A percentile compares a stretch with the other conserved stretches of the same genome.
These are phyloP conservation scores for Cornus florida DNA, from an alignment of 148 eudicot genomes.

Conservation along the genomic window DNA sequence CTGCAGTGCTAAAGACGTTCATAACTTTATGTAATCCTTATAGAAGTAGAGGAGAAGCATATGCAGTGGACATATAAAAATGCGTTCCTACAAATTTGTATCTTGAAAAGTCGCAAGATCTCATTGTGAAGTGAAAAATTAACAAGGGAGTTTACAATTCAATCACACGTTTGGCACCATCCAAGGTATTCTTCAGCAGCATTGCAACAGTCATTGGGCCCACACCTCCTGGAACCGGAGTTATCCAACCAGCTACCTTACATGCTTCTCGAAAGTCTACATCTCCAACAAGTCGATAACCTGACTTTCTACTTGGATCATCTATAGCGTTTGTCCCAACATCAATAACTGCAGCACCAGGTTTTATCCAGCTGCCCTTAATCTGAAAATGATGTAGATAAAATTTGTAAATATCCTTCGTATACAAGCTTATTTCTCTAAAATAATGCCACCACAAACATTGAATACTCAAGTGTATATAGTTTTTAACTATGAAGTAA, in stretches of 20 bases:
- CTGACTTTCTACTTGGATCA: conserved; percentile 79
- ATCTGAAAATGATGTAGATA: conserved; percentile 42
- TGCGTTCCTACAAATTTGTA: neutral
- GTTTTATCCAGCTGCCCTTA: conserved; percentile 95
- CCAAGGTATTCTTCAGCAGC: conserved; percentile 93
- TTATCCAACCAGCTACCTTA: conserved; percentile 90
- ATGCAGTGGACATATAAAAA: neutral
- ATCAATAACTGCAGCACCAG: conserved; percentile 97
- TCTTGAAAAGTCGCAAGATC: neutral
- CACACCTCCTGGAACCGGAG: conserved; percentile 99
- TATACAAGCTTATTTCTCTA: too few relatives aligned
- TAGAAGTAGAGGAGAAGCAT: neutral
- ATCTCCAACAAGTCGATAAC: conserved; percentile 94
- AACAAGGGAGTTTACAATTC: conserved; percentile 31
- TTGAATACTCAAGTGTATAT: neutral
- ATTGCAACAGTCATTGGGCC: conserved; percentile 99
- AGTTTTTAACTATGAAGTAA: neutral
- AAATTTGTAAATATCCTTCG: neutral
- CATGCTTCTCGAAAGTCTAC: conserved; percentile 82
- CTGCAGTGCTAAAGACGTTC: neutral
- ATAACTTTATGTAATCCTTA: neutral
- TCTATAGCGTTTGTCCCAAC: conserved; percentile 94
- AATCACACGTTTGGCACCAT: conserved; percentile 93
- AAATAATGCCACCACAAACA: too few relatives aligned
- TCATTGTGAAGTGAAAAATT: neutral